Evolutionary conservation across 495 filamentous ascomycete genomes (phyloP), one percentile per base, ranked within the genome.

Genomic region (Talaromyces wortmannii): DNA sequence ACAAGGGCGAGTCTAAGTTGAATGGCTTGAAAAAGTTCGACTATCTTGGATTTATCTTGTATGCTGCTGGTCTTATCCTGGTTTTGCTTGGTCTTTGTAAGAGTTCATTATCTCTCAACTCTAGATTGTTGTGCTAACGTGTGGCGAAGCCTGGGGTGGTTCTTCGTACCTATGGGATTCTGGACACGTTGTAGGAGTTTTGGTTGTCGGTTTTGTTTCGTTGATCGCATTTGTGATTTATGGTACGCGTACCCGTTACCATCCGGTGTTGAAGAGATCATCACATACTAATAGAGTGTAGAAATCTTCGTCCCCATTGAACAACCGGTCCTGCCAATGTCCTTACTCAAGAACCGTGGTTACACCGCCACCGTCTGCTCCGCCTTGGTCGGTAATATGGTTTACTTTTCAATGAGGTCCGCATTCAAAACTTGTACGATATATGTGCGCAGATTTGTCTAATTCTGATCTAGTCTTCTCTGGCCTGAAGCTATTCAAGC

Each of bases 81-180:
- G 62, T 81, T 30, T 61, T 79, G 6, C 64, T 79, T 29, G 78
- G 77, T 30, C 65, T 83, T 18, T 68, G 70, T 67, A 57, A 62
- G 62, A 60, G n/a, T 46, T 23, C 15, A 30, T 15, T 1, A 30
- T 17, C 23, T 48, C 12, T 23, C 23, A 23, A 4, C 23, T 23
- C 23, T 23, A 23, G 23, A 23, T 23, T 23, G 23, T 4, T 4
- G 23, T 23, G 4, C 23, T 23, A 23, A 23, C 23, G 23, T 23
- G 23, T 23, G 23, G 1, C 23, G 4, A 15, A 62, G 59, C 62
- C 44, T 80, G 78, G 75, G 79, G 77, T 23, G 77, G 77, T 5
- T 60, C 59, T 12, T 61, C 65, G 0, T 79, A 82, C 62, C 66
- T 75, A 0, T 80, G 78, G 79, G 66, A 66, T 32, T 74, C 70